A percentile compares a stretch with the other conserved stretches of the same genome.
These are phyloP conservation scores for Cucurbita maxima DNA, from an alignment of 306 rosid species.

Conservation along the genomic window DNA sequence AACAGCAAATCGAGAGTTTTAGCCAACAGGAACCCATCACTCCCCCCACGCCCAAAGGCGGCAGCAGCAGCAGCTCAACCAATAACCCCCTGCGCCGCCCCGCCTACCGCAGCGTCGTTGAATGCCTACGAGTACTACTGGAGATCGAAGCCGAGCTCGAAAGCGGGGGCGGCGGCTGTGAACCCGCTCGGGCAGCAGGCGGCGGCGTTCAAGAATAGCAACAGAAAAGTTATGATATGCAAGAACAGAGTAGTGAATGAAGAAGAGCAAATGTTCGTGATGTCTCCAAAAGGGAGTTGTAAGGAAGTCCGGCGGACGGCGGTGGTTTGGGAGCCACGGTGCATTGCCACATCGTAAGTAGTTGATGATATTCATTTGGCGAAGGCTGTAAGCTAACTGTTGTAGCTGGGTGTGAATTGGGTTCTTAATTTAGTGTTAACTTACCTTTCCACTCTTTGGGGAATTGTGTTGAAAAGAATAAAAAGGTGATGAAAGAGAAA, in stretches of 20 bases:
- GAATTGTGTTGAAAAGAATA: not conserved
- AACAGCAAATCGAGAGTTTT: slow-evolving; percentile 33
- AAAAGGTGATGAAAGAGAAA: not conserved
- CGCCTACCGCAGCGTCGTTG: slow-evolving; percentile 23
- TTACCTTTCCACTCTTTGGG: not conserved
- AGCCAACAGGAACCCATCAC: slow-evolving; percentile 36
- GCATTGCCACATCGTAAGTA: slow-evolving; percentile 76
- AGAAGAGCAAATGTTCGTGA: slow-evolving; percentile 23
- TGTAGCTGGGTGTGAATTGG: not conserved
- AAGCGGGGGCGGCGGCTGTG: not conserved
- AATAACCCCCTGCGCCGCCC: slow-evolving; percentile 15
- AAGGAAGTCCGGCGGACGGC: slow-evolving; percentile 58
- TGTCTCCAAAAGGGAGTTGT: slow-evolving; percentile 44
- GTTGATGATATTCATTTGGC: not conserved
- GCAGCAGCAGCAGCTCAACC: slow-evolving; percentile 4
- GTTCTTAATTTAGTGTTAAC: not conserved
- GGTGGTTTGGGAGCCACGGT: slow-evolving; percentile 54
- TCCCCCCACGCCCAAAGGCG: slow-evolving; percentile 40
- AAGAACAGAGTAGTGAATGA: slow-evolving; percentile 18
- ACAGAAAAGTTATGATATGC: slow-evolving; percentile 15
- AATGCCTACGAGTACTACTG: slow-evolving; percentile 60
- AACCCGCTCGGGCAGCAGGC: slow-evolving; percentile 16
- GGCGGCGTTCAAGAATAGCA: slow-evolving; percentile 3
- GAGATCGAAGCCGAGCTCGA: slow-evolving; percentile 28
- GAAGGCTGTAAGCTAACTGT: not conserved